Evolutionary conservation across 2,329 filamentous ascomycete species (phyloP).

Genomic region (Teratosphaeria destructans): DNA sequence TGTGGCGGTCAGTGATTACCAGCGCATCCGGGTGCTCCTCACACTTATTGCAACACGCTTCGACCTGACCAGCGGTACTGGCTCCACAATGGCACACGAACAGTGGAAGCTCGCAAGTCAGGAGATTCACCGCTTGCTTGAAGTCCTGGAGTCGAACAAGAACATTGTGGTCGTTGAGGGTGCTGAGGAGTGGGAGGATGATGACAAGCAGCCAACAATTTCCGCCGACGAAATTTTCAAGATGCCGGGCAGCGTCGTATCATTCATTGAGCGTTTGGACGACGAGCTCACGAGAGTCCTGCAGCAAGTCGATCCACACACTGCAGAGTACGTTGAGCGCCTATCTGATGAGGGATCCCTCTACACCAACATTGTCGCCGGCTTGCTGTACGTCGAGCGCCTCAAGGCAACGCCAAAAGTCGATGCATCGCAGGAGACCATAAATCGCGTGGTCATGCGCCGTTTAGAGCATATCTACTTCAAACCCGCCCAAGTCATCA

Average conservation of each 20-base stretch:
- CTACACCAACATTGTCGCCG: constrained; percentile 86
- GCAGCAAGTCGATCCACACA: constrained; percentile 95
- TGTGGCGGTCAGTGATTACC: constrained; percentile 83
- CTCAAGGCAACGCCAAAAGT: constrained; percentile 60
- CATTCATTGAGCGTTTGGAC: constrained; percentile 87
- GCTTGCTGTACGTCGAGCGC: constrained; percentile 77
- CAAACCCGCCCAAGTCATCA: constrained; percentile 90
- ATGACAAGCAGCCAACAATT: constrained; percentile 78
- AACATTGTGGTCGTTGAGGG: constrained; percentile 81
- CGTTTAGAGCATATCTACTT: constrained; percentile 97
- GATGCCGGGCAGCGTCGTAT: constrained; percentile 87
- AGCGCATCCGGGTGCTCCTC: constrained; percentile 82
- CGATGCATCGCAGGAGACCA: constrained; percentile 68
- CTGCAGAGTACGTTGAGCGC: constrained; percentile 94
- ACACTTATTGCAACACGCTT: constrained; percentile 90
- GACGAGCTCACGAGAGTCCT: constrained; percentile 96
- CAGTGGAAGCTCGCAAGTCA: constrained; percentile 94
- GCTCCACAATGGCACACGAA: constrained; percentile 80
- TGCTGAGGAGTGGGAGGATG: constrained; percentile 97
- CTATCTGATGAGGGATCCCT: constrained; percentile 80
- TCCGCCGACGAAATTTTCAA: constrained; percentile 70
- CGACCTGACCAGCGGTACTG: constrained; percentile 72
- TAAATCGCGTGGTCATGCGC: constrained; percentile 90
- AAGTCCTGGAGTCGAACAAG: constrained; percentile 66
- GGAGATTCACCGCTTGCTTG: constrained; percentile 69